These are phyloP conservation scores for Alternaria brassicae DNA, from an alignment of 2,329 filamentous ascomycete species.

Conservation along the genomic window DNA sequence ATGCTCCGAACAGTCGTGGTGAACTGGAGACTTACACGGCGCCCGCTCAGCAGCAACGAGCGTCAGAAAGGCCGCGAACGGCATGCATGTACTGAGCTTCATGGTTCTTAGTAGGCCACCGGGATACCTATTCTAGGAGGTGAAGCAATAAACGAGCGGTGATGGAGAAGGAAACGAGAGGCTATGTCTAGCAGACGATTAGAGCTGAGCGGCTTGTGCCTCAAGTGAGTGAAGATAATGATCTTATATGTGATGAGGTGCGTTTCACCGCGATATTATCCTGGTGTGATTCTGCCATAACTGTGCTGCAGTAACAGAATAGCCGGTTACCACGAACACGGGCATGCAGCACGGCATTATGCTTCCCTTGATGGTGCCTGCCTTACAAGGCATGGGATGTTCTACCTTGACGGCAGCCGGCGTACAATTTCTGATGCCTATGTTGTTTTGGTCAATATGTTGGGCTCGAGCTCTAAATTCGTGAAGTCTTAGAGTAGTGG, in stretches of 20 bases:
- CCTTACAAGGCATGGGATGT: background rate
- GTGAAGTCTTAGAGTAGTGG: background rate
- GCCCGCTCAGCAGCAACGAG: conserved; percentile 22
- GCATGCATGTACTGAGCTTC: conserved; percentile 27
- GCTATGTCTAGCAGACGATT: conserved; percentile 18
- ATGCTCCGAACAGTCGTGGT: background rate
- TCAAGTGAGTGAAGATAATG: background rate
- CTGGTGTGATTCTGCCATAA: conserved; percentile 4
- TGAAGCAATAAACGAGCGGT: conserved; percentile 8
- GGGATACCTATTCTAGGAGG: background rate
- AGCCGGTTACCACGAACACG: conserved; percentile 19
- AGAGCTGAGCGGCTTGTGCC: conserved; percentile 9
- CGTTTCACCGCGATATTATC: conserved; percentile 6
- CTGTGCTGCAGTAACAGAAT: conserved; percentile 12
- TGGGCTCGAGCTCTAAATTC: background rate
- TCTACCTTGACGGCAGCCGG: background rate
- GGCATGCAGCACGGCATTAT: conserved; percentile 31
- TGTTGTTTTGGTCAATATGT: background rate
- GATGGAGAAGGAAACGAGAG: conserved; percentile 23
- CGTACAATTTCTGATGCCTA: background rate
- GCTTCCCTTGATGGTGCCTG: conserved; percentile 19
- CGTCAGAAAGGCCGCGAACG: conserved; percentile 17
- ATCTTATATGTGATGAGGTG: conserved; percentile 25
- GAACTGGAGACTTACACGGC: conserved; percentile 20
- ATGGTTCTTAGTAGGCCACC: conserved; percentile 18